Base-by-base conservation (phyloP, 1,284 basidiomycete species). In the Limonomyces culmigenus region DNA sequence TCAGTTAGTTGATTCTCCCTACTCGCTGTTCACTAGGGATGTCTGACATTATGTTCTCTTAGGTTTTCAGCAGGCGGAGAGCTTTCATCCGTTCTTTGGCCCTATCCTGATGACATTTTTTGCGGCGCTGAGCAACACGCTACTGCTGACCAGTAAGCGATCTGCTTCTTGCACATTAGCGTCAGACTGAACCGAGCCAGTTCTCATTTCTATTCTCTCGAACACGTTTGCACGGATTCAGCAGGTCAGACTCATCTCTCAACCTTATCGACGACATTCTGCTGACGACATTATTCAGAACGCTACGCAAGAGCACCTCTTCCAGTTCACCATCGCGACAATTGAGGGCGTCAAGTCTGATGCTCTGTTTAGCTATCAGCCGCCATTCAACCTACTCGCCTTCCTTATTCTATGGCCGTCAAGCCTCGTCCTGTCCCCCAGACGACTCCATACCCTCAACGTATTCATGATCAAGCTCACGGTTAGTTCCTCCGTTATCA, bases 311-410 rank as follows among this genome's bases (percentile, higher is more conserved):
- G 86, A 89, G 75, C 84, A 87, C 55, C 60, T 93, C 29, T 95
- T 87, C 56, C 86, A 93, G 54, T 78, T 72, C 47, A 73, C 86
- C 2, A 84, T 95, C 39, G 63, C 69, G 19, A 92, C 87, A 0
- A 81, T 95, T 37, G 85, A 92, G 62, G 86, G 88, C 6, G 80
- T 88, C 49, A 87, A 88, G 52, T 76, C 76, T 4, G 86, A 91
- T 51, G 81, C 83, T 0, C 59, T 93, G n/a, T 87, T 92, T 58
- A 86, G 79, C 35, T 92, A 91, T 50, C 75, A 88, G 44, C 85
- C 81, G 2, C 85, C 86, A 0, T 86, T 86, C 63, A 86, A 85
- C 46, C 60, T 86, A 19, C 54, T 83, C 20, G 87, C 88, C 0
- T 75, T 88, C 47, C 41, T 71, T 14, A 61, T 89, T 39, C 64